These are phyloP conservation scores for Cordyceps tenuipes DNA, from an alignment of 2,329 filamentous ascomycete species.

Conservation along the genomic window DNA sequence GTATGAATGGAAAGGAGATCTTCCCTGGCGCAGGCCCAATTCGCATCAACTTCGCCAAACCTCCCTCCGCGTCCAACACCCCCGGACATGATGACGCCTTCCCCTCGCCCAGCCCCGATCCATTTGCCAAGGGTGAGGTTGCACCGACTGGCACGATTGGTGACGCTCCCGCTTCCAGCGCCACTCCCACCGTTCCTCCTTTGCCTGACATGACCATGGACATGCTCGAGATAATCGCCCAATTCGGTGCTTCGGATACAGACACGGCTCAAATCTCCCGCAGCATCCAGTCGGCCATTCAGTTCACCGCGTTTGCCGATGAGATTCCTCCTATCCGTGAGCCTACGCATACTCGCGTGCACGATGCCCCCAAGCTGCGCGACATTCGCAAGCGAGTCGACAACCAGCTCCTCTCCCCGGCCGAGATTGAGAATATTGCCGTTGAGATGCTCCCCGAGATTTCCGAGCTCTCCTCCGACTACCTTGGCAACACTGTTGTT, in stretches of 20 bases:
- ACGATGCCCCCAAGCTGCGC: slow-evolving; percentile 88
- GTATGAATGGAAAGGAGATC: slow-evolving; percentile 93
- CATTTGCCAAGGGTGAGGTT: slow-evolving; percentile 53
- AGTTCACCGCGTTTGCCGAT: slow-evolving; percentile 61
- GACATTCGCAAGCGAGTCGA: slow-evolving; percentile 98
- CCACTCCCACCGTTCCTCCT: slow-evolving; percentile 59
- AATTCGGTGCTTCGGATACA: slow-evolving; percentile 78
- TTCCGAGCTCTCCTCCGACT: slow-evolving; percentile 88
- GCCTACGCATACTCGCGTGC: slow-evolving; percentile 77
- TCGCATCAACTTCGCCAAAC: slow-evolving; percentile 95
- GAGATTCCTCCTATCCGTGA: slow-evolving; percentile 89
- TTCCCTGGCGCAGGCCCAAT: slow-evolving; percentile 94
- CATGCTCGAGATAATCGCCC: slow-evolving; percentile 75
- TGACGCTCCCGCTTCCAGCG: slow-evolving; percentile 27
- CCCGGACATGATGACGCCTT: slow-evolving; percentile 83
- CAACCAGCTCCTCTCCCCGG: slow-evolving; percentile 76
- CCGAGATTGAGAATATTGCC: slow-evolving; percentile 88
- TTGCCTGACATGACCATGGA: slow-evolving; percentile 73
- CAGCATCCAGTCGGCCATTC: slow-evolving; percentile 69
- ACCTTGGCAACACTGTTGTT: slow-evolving; percentile 97
- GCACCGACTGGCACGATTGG: slow-evolving; percentile 25
- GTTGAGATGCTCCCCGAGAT: slow-evolving; percentile 94
- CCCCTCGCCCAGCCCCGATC: slow-evolving; percentile 85
- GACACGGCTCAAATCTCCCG: slow-evolving; percentile 64
- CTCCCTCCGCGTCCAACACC: slow-evolving; percentile 80